Conservation (phyloP, 192 early-diverging fungal genomes). For the Cladochytrium replicatum region DNA sequence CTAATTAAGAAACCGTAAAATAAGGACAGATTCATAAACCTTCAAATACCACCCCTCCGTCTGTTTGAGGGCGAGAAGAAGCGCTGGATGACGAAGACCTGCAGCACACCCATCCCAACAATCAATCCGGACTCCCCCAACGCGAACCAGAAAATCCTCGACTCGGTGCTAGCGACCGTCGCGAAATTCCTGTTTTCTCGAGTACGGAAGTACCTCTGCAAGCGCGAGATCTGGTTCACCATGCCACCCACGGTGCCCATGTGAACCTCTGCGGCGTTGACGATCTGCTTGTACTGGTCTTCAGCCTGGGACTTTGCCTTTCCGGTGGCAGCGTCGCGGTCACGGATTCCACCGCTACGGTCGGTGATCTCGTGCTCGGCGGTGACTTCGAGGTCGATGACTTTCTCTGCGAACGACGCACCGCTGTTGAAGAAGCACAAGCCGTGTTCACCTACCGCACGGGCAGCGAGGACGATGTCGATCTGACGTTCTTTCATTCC, state of each 20-base stretch:
- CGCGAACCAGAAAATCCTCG: slow-evolving; percentile 86
- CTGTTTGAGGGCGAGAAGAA: too few species aligned
- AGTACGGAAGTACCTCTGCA: slow-evolving; percentile 82
- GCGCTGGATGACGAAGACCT: slow-evolving; percentile 86
- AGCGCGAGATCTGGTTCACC: slow-evolving; percentile 61
- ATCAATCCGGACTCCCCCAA: slow-evolving; percentile 65
- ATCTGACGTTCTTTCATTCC: slow-evolving; percentile 88
- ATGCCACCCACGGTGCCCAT: slow-evolving; percentile 42
- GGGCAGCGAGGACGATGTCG: slow-evolving; percentile 88
- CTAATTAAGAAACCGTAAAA: too few species aligned
- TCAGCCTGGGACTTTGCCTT: slow-evolving; percentile 25
- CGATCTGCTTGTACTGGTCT: slow-evolving; percentile 31
- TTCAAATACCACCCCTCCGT: too few species aligned
- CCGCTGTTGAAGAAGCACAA: slow-evolving; percentile 96
- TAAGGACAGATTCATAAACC: too few species aligned
- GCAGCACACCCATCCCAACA: slow-evolving; percentile 73
- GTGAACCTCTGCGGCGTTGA: slow-evolving; percentile 45
- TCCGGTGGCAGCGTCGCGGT: slow-evolving; percentile 43
- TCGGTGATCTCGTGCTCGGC: slow-evolving; percentile 76
- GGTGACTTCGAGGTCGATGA: slow-evolving; percentile 88
- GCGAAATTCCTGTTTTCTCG: slow-evolving; percentile 85
- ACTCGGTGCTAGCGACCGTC: slow-evolving; percentile 81
- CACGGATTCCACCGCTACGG: slow-evolving; percentile 42
- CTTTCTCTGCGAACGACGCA: slow-evolving; percentile 89
- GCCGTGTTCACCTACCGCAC: slow-evolving; percentile 78